Conservation (phyloP, 148 eudicot genomes). For the Silene latifolia region DNA sequence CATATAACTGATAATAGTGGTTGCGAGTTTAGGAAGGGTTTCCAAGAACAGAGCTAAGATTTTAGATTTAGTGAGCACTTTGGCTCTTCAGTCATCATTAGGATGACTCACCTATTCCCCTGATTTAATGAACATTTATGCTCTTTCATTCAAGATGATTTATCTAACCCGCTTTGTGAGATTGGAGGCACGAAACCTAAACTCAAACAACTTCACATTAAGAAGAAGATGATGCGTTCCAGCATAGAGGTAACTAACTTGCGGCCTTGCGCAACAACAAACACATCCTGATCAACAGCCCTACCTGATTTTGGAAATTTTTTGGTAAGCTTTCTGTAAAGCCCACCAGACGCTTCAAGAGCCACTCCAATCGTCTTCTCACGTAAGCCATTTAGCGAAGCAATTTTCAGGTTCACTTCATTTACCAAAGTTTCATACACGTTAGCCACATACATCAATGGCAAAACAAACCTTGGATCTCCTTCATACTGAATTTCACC, state of each 20-base stretch:
- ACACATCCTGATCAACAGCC: background rate
- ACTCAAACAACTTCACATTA: background rate
- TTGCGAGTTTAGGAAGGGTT: background rate
- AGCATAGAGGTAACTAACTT: background rate
- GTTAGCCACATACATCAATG: slow-evolving; percentile 96
- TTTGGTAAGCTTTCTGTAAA: slow-evolving; percentile 81
- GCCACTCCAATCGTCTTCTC: slow-evolving; percentile 89
- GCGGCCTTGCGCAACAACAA: background rate
- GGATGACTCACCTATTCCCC: background rate
- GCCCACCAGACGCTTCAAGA: slow-evolving; percentile 98
- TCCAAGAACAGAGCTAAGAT: background rate
- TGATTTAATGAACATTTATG: background rate
- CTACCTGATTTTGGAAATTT: slow-evolving; percentile 88
- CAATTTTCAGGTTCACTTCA: slow-evolving; percentile 68
- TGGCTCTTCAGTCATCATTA: background rate
- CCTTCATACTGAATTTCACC: slow-evolving; percentile 71
- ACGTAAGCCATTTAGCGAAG: slow-evolving; percentile 65
- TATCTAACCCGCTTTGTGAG: background rate
- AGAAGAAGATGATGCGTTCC: background rate
- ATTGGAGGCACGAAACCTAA: background rate
- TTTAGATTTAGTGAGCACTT: background rate
- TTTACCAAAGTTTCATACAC: slow-evolving; percentile 77
- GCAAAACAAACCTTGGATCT: slow-evolving; percentile 72
- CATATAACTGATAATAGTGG: background rate
- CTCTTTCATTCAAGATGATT: background rate